A percentile compares a stretch with the other conserved stretches of the same genome.
Evolutionary conservation across 495 filamentous ascomycete species (phyloP).

Genomic region (Cercophora newfieldiana): DNA sequence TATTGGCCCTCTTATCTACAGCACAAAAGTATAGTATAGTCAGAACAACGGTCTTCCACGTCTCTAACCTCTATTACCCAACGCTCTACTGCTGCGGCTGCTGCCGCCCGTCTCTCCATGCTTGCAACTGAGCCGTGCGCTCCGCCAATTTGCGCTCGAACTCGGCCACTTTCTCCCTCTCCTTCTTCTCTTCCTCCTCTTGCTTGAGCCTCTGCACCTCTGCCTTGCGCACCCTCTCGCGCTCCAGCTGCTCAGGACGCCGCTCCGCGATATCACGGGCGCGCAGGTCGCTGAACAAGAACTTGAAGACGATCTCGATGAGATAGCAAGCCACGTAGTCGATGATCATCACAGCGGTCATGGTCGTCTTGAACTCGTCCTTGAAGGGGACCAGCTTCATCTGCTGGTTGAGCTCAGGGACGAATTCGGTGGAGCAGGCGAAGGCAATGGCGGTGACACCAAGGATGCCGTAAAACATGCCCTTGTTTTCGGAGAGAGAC

Average conservation of each 20-base stretch:
- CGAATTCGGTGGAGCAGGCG: conserved; percentile 92
- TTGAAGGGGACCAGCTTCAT: conserved; percentile 92
- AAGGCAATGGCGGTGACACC: conserved; percentile 88
- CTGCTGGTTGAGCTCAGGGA: conserved; percentile 93
- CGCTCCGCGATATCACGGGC: conserved; percentile 92
- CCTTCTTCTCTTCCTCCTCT: conserved; percentile 56
- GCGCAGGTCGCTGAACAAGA: conserved; percentile 83
- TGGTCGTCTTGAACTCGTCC: conserved; percentile 81
- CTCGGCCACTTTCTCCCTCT: conserved; percentile 46
- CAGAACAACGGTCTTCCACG: not conserved
- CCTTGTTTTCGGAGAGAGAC: conserved; percentile 88
- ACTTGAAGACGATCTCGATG: conserved; percentile 86
- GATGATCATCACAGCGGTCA: conserved; percentile 82
- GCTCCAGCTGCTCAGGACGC: conserved; percentile 81
- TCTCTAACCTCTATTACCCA: not conserved
- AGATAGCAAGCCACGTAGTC: conserved; percentile 89
- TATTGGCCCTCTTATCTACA: not conserved
- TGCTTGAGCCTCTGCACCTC: conserved; percentile 58
- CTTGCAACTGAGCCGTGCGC: conserved; percentile 35
- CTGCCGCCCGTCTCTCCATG: conserved; percentile 21
- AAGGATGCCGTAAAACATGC: conserved; percentile 97
- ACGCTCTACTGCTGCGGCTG: not conserved
- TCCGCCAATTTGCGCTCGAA: conserved; percentile 50
- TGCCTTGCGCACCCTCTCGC: conserved; percentile 66
- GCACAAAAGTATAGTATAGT: not conserved